Base-by-base conservation (phyloP, 495 filamentous ascomycete species). In the Penicillium atrosanguineum region DNA sequence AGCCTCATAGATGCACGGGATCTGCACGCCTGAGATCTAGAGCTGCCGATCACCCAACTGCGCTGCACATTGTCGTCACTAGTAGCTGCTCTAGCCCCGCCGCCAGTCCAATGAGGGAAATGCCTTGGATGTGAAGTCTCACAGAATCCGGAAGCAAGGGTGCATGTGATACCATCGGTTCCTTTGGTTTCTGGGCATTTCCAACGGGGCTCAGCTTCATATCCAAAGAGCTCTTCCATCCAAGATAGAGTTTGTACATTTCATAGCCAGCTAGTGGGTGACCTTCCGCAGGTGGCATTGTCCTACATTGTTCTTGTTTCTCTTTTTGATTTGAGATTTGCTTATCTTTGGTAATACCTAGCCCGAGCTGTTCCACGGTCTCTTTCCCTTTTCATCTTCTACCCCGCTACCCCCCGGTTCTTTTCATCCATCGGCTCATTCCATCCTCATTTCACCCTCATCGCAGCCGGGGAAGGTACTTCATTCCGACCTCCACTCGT, bases 231-330 rank as follows among this genome's bases (percentile, higher is more conserved):
- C 31, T 15, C 12, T 34, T 12, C n/a, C n/a, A n/a, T n/a, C n/a
- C n/a, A n/a, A n/a, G n/a, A n/a, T 31, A 31, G 7, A 31, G 28
- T 31, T 31, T 31, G 7, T 34, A 14, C 14, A 15, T 14, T 34
- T 12, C 38, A 20, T 20, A 19, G 15, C 16, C 2, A 15, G 12
- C 16, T 18, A 4, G 38, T n/a, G 9, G 19, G 15, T 40, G 42
- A 26, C 25, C 42, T 19, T 19, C 23, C 14, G 37, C 34, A 40
- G 37, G 37, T 40, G 38, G 16, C n/a, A 52, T 45, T 52, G 49
- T 50, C n/a, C 40, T 11, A 36, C 31, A 8, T 52, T 47, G 50
- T 52, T 60, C 51, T 60, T 55, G 51, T n/a, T 50, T 34, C 34
- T 38, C 28, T 50, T 25, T 25, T 50, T 28, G 19, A 31, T 25